Evolutionary conservation across 306 rosid species (phyloP).

Genomic region (Pyrus pyrifolia): DNA sequence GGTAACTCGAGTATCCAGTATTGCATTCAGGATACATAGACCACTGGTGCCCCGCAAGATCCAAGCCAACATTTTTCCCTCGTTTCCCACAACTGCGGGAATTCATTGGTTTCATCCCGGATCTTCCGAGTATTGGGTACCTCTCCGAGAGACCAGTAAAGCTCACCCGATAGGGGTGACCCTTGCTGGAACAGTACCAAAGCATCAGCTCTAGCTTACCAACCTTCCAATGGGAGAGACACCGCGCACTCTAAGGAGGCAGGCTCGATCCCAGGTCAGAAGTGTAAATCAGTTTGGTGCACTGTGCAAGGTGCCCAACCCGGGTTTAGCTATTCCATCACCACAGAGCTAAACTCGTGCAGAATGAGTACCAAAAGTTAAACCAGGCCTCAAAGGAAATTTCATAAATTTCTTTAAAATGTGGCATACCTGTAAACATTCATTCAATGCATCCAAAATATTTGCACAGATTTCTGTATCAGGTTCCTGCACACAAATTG

Average conservation of each 20-base stretch:
- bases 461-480: conserved; percentile 97
- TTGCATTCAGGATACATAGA: background rate
- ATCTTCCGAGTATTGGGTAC: background rate
- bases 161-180: background rate
- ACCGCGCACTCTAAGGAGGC: background rate
- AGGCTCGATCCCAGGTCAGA: background rate
- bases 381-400: background rate
- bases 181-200: background rate
- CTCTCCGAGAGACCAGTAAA: background rate
- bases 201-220: background rate
- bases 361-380: background rate
- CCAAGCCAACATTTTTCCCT: background rate
- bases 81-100: no score
- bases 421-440: conserved; percentile 75
- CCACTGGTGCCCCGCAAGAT: background rate
- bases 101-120: background rate
- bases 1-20: background rate
- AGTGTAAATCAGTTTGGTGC: background rate
- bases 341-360: background rate
- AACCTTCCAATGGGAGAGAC: background rate
- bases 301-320: background rate
- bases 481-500: conserved; percentile 70
- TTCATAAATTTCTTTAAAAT: background rate
- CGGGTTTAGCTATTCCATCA: background rate
- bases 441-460: conserved; percentile 89